Conservation (phyloP, 139 green algal genomes). For the Coccomyxa sp. region DNA sequence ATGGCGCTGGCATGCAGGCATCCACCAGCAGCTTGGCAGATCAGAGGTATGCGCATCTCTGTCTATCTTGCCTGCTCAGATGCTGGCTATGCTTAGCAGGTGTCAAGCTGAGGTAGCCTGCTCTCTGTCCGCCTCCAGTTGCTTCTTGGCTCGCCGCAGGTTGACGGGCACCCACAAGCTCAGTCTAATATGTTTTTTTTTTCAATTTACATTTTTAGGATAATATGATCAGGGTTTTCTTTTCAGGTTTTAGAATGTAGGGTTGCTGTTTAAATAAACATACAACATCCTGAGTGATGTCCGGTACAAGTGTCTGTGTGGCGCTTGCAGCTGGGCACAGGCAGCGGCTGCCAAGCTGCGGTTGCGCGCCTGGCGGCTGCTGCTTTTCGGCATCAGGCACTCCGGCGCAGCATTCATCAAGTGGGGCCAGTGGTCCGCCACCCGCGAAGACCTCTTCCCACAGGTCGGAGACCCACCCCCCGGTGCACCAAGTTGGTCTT, state of each 20-base stretch:
- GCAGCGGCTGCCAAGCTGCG: slow-evolving; percentile 10
- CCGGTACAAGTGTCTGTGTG: no score
- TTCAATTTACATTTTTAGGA: no score
- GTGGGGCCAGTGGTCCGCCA: slow-evolving; percentile 85
- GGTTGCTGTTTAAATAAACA: no score
- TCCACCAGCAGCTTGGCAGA: neutral
- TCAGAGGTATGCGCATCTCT: neutral
- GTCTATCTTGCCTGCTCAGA: neutral
- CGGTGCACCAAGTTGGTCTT: neutral
- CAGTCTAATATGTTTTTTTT: no score
- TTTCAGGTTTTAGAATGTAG: no score
- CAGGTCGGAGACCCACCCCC: slow-evolving; percentile 13
- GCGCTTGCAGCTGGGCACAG: neutral
- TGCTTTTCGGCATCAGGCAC: slow-evolving; percentile 44
- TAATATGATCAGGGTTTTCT: no score
- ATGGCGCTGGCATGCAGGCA: neutral
- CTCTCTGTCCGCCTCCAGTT: neutral
- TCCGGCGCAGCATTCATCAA: slow-evolving; percentile 83
- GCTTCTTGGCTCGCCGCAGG: no score
- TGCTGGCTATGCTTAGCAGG: neutral
- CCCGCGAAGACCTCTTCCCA: slow-evolving; percentile 75
- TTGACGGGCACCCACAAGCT: no score
- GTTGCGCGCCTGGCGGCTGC: slow-evolving; percentile 39
- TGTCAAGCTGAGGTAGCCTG: neutral
- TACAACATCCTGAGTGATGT: no score